These are phyloP conservation scores for Xylariaceae sp. DNA, from an alignment of 2,329 filamentous ascomycete genomes.

Conservation along the genomic window DNA sequence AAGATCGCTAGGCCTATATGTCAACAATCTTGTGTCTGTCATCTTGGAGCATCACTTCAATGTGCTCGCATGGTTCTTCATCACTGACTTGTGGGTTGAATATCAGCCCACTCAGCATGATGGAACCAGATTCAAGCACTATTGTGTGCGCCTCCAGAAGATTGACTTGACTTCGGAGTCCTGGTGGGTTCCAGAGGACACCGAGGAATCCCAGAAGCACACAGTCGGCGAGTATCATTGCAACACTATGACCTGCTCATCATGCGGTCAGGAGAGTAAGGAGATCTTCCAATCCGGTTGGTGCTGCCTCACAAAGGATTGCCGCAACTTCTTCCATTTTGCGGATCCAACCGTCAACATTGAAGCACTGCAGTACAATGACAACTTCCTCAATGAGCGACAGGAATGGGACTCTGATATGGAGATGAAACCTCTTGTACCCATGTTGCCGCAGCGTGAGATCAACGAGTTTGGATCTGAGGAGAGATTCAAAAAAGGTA, in stretches of 20 bases:
- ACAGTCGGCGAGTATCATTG: slow-evolving; percentile 31
- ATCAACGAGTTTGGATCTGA: slow-evolving; percentile 40
- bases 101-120: slow-evolving; percentile 35
- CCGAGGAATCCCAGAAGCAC: slow-evolving; percentile 25
- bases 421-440: slow-evolving; percentile 34
- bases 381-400: slow-evolving; percentile 52
- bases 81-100: slow-evolving; percentile 66
- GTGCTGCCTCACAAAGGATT: slow-evolving; percentile 35
- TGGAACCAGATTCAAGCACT: slow-evolving; percentile 31
- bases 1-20: slow-evolving; percentile 30
- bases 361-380: slow-evolving; percentile 44
- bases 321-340: slow-evolving; percentile 46
- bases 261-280: slow-evolving; percentile 38
- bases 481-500: slow-evolving; percentile 52
- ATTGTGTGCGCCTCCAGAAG: slow-evolving; percentile 62
- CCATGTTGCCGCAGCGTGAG: slow-evolving; percentile 12
- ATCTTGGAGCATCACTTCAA: slow-evolving; percentile 55
- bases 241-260: slow-evolving; percentile 32
- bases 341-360: slow-evolving; percentile 21
- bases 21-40: slow-evolving; percentile 43
- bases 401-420: slow-evolving; percentile 38
- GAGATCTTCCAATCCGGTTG: slow-evolving; percentile 33
- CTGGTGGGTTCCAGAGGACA: slow-evolving; percentile 51
- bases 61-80: slow-evolving; percentile 63
- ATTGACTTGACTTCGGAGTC: slow-evolving; percentile 45